Evolutionary conservation across 2,329 filamentous ascomycete species (phyloP).

Genomic region (Trichothecium roseum): DNA sequence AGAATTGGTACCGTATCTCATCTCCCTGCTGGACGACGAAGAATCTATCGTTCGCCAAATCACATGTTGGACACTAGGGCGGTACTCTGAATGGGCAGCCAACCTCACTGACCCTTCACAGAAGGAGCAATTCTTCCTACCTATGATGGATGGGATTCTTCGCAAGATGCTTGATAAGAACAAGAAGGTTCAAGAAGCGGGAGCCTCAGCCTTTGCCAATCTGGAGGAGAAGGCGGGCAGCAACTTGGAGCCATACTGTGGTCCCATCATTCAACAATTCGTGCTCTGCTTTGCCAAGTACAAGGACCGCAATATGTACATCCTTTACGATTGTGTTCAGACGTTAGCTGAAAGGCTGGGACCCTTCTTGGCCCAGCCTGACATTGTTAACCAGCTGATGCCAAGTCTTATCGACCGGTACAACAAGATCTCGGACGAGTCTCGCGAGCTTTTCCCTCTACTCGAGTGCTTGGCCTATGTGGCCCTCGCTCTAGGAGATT

Average conservation of each 20-base stretch:
- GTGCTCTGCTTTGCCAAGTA: constrained; percentile 88
- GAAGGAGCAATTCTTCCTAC: constrained; percentile 74
- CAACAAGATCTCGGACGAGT: constrained; percentile 78
- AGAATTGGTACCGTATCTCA: constrained; percentile 80
- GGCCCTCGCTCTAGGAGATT: constrained; percentile 69
- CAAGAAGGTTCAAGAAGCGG: constrained; percentile 96
- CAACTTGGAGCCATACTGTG: constrained; percentile 72
- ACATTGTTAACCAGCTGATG: constrained; percentile 82
- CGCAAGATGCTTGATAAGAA: constrained; percentile 93
- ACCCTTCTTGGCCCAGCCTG: constrained; percentile 65
- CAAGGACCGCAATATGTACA: constrained; percentile 98
- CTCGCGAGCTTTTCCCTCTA: constrained; percentile 85
- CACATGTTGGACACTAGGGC: constrained; percentile 92
- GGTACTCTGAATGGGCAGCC: constrained; percentile 89
- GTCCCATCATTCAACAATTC: constrained; percentile 84
- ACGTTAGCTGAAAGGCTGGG: constrained; percentile 90
- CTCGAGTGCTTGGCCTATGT: constrained; percentile 96
- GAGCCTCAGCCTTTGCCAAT: constrained; percentile 89
- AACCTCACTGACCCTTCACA: constrained; percentile 56
- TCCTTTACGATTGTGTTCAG: constrained; percentile 96
- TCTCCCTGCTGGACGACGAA: constrained; percentile 70
- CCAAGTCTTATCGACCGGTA: constrained; percentile 83
- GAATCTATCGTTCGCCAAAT: constrained; percentile 93
- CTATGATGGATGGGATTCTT: constrained; percentile 94
- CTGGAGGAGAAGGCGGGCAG: constrained; percentile 87